These are phyloP conservation scores for Aspergillus eucalypticola DNA, from an alignment of 2,329 filamentous ascomycete species.

Conservation along the genomic window DNA sequence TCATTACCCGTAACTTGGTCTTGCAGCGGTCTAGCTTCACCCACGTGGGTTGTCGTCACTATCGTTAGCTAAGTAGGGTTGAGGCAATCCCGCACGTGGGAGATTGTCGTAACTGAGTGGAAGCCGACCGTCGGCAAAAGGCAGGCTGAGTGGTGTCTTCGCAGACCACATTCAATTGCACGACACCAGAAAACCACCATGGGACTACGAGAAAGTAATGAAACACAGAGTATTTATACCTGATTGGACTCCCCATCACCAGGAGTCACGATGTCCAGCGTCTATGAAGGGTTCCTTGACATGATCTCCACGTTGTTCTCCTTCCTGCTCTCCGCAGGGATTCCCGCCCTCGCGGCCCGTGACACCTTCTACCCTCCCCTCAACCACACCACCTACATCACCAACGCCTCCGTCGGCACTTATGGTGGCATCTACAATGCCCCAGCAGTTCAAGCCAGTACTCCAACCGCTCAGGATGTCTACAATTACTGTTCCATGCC, in stretches of 20 bases:
- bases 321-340: slow-evolving; percentile 11
- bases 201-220: too few species aligned
- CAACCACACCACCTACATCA: slow-evolving; percentile 41
- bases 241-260: background rate
- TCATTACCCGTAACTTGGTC: too few species aligned
- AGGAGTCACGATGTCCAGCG: slow-evolving; percentile 5
- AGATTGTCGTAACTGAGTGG: background rate
- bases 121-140: background rate
- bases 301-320: slow-evolving; percentile 17
- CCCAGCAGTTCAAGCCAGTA: slow-evolving; percentile 20
- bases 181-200: too few species aligned
- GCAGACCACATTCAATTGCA: too few species aligned
- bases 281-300: slow-evolving; percentile 19
- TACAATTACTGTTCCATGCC: slow-evolving; percentile 46
- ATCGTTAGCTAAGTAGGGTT: too few species aligned
- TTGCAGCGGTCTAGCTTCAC: background rate
- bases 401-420: slow-evolving; percentile 36
- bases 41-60: background rate
- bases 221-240: background rate
- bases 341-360: slow-evolving; percentile 11
- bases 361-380: slow-evolving; percentile 40
- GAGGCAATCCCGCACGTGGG: background rate
- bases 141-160: background rate
- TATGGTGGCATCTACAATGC: slow-evolving; percentile 42
- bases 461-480: slow-evolving; percentile 27